Conservation (phyloP, 495 filamentous ascomycete genomes). For the Xylaria flabelliformis region DNA sequence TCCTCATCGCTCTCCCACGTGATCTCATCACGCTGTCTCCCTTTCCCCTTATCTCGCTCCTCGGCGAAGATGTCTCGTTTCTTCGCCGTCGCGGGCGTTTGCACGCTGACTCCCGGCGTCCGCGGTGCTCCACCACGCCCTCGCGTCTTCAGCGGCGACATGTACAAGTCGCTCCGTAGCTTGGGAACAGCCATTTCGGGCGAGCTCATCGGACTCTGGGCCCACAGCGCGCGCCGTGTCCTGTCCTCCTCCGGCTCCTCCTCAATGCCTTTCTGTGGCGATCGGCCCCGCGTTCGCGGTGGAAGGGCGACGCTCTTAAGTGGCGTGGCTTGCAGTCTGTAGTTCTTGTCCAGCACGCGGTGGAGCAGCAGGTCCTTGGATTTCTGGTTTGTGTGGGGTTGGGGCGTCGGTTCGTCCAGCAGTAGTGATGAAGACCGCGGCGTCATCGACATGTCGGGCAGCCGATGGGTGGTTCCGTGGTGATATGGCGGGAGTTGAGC, state of each 20-base stretch:
- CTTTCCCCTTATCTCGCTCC: slow-evolving; percentile 41
- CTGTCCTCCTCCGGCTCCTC: slow-evolving; percentile 46
- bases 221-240: slow-evolving; percentile 44
- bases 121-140: slow-evolving; percentile 42
- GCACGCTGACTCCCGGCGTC: slow-evolving; percentile 79
- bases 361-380: slow-evolving; percentile 79
- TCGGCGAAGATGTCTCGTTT: slow-evolving; percentile 55
- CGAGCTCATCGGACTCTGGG: slow-evolving; percentile 73
- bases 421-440: slow-evolving; percentile 45
- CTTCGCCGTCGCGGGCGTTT: slow-evolving; percentile 63
- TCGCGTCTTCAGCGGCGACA: slow-evolving; percentile 62
- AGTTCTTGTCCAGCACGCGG: slow-evolving; percentile 89
- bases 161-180: slow-evolving; percentile 84
- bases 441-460: slow-evolving; percentile 66
- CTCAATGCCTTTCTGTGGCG: slow-evolving; percentile 28
- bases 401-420: slow-evolving; percentile 42
- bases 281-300: slow-evolving; percentile 39
- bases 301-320: slow-evolving; percentile 52
- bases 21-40: slow-evolving; percentile 52
- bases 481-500: slow-evolving; percentile 48
- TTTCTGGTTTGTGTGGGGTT: slow-evolving; percentile 51
- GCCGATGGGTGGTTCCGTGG: slow-evolving; percentile 45
- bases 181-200: slow-evolving; percentile 81
- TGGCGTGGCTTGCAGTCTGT: slow-evolving; percentile 90
- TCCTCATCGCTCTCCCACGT: slow-evolving; percentile 70